Evolutionary conservation across 2,329 filamentous ascomycete species (phyloP).

Genomic region (Trichothecium sympodiale): DNA sequence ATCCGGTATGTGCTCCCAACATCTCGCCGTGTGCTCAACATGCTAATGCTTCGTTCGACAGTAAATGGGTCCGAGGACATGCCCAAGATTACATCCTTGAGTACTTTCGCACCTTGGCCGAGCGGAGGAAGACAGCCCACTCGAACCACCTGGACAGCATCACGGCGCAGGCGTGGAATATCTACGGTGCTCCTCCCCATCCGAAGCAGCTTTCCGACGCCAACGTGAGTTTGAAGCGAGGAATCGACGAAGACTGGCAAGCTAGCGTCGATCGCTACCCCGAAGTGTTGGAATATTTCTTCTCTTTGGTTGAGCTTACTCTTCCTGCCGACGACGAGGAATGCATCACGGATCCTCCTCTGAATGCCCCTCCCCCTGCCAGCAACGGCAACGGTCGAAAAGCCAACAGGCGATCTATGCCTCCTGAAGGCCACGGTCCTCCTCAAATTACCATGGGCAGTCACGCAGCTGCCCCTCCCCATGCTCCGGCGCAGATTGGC

Average conservation of each 20-base stretch:
- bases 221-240: conserved; percentile 55
- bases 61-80: conserved; percentile 52
- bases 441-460: too few relatives aligned
- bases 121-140: conserved; percentile 49
- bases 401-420: conserved; percentile 26
- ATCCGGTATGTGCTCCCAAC: conserved; percentile 40
- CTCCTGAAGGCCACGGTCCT: conserved; percentile 14
- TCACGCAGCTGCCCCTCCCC: too few relatives aligned
- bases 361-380: conserved; percentile 34
- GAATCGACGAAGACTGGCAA: conserved; percentile 72
- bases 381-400: conserved; percentile 34
- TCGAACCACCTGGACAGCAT: conserved; percentile 44
- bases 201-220: conserved; percentile 53
- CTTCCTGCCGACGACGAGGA: conserved; percentile 53
- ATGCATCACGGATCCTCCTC: conserved; percentile 47
- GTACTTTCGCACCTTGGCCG: conserved; percentile 51
- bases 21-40: neutral
- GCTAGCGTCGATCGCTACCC: conserved; percentile 65
- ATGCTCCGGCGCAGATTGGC: too few relatives aligned
- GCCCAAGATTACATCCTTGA: conserved; percentile 58
- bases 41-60: conserved; percentile 15
- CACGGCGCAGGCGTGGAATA: conserved; percentile 41
- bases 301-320: conserved; percentile 54
- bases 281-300: conserved; percentile 75
- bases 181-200: conserved; percentile 46